Evolutionary conservation across 257 asterid genomes (phyloP).

Genomic region (Jacaranda mimosifolia): DNA sequence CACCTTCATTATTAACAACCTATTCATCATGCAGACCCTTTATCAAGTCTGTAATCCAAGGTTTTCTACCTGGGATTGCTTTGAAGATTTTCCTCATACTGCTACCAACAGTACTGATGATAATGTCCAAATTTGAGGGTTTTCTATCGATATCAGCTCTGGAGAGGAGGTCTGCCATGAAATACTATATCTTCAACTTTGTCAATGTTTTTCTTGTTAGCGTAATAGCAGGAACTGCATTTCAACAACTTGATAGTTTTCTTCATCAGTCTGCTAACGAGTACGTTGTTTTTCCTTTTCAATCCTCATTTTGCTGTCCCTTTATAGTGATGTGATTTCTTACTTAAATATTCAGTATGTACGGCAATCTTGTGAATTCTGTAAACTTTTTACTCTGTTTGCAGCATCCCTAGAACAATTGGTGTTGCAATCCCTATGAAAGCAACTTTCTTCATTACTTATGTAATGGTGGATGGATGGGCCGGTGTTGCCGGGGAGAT

Average conservation of each 20-base stretch:
- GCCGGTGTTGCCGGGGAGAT: constrained; percentile 94
- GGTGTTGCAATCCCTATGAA: constrained; percentile 96
- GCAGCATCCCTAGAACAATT: constrained; percentile 81
- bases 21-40: constrained; percentile 59
- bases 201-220: constrained; percentile 90
- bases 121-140: constrained; percentile 95
- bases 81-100: constrained; percentile 91
- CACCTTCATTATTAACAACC: constrained; percentile 8
- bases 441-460: constrained; percentile 96
- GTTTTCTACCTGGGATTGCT: constrained; percentile 96
- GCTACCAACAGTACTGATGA: constrained; percentile 85
- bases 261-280: constrained; percentile 69
- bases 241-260: constrained; percentile 79
- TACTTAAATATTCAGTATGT: neutral
- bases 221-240: constrained; percentile 87
- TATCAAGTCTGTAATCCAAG: constrained; percentile 93
- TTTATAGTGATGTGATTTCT: neutral
- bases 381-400: neutral
- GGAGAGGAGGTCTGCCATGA: constrained; percentile 83
- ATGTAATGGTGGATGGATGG: constrained; percentile 98
- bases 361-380: neutral
- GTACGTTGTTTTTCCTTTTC: constrained; percentile 51
- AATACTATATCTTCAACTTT: constrained; percentile 80
- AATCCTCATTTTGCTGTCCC: neutral
- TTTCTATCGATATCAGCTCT: constrained; percentile 74